Evolutionary conservation across 2,329 filamentous ascomycete genomes (phyloP).

Genomic region (Cercospora sp.): DNA sequence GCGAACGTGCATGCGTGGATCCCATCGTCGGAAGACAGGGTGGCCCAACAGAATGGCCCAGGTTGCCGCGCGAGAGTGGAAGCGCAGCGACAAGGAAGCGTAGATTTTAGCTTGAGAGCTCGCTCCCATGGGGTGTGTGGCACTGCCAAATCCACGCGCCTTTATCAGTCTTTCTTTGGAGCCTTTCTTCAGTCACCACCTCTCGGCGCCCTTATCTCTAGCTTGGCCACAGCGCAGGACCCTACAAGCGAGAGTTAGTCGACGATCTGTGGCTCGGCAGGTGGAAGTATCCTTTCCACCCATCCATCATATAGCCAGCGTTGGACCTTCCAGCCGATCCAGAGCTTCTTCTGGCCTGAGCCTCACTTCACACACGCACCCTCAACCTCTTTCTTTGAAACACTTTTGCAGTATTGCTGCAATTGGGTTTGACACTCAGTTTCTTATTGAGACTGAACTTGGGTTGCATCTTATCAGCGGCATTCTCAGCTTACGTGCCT

Average conservation of each 20-base stretch:
- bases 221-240: conserved; percentile 2
- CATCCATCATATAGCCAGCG: conserved; percentile 6
- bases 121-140: background rate
- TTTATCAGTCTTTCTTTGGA: background rate
- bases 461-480: background rate
- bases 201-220: conserved; percentile 11
- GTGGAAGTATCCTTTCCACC: conserved; percentile 2
- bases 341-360: conserved; percentile 5
- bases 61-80: background rate
- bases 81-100: conserved; percentile 5
- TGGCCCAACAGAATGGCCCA: background rate
- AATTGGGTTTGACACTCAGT: background rate
- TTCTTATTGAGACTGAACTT: background rate
- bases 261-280: conserved; percentile 4
- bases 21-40: background rate
- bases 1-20: background rate
- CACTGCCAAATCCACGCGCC: background rate
- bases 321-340: background rate
- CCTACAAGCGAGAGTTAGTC: conserved; percentile 4
- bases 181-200: background rate
- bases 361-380: background rate
- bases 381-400: background rate
- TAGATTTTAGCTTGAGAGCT: background rate
- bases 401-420: background rate
- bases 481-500: background rate